Conservation (phyloP, 345 rosid genomes). For the Linum tenue region DNA sequence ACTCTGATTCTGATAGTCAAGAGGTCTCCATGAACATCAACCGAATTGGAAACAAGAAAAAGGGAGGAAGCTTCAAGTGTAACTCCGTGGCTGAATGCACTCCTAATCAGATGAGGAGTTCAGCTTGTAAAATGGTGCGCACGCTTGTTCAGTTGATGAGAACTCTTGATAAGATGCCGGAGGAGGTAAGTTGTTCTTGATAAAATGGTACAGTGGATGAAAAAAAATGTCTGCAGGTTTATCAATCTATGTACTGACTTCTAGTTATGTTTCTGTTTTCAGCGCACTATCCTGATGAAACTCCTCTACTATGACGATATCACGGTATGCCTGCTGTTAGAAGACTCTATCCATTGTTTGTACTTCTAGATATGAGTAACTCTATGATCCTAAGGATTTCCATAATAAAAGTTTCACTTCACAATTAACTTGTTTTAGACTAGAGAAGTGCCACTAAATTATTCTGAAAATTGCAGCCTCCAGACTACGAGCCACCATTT, state of each 20-base stretch:
- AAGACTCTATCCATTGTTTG: not conserved
- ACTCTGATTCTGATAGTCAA: slow-evolving; percentile 62
- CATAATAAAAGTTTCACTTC: not conserved
- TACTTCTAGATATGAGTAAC: not conserved
- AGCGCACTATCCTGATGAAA: slow-evolving; percentile 96
- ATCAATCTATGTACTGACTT: slow-evolving; percentile 3
- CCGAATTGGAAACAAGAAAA: slow-evolving; percentile 67
- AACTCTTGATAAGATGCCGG: slow-evolving; percentile 90
- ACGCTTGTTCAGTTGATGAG: slow-evolving; percentile 94
- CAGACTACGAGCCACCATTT: slow-evolving; percentile 93
- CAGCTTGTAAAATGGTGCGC: slow-evolving; percentile 94
- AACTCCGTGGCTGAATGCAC: slow-evolving; percentile 33
- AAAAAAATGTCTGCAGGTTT: not conserved
- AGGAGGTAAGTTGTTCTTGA: slow-evolving; percentile 42
- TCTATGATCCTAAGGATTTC: not conserved
- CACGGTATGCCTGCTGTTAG: slow-evolving; percentile 48
- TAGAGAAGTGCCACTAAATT: not conserved
- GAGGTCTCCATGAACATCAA: slow-evolving; percentile 82
- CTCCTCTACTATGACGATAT: slow-evolving; percentile 88
- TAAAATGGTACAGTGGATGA: not conserved
- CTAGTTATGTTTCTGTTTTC: slow-evolving; percentile 23
- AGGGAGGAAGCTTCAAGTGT: slow-evolving; percentile 59
- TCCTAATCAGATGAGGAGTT: slow-evolving; percentile 41
- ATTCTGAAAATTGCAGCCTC: slow-evolving; percentile 43
- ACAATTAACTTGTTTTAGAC: not conserved